Base-by-base conservation (phyloP, 257 asterid genomes). In the Ocimum tenuiflorum region DNA sequence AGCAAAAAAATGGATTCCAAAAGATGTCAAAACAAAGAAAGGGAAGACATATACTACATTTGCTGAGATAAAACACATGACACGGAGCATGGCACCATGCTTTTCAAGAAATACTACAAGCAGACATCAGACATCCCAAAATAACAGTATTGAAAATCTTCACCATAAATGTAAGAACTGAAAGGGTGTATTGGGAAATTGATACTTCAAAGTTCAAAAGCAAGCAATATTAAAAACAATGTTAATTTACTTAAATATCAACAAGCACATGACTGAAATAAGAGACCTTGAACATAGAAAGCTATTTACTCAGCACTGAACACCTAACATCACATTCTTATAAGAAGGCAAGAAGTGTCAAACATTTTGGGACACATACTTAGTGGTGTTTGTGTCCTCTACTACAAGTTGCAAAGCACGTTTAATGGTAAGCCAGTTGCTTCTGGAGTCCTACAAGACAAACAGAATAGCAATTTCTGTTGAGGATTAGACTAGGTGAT, bases 401-500 rank as follows among this genome's bases (percentile, higher is more conserved):
- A 84, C 88, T 42, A 92, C 72, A 55, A 94, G 97, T 63, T 86
- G 87, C 80, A 94, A 68, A 67, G 95, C 86, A 59, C 94, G 95
- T 69, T 94, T 94, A 55, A 94, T 75, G 18, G 88, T 86, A 75
- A 72, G 45, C 99, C 97, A 94, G 72, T 94, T 94, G 85, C 90
- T 80, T 80, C 75, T 88, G 15, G 91, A 75, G 65, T 94, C 99
- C 99, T 94, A 90, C 72, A 75, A 78, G 59, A 69, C 65, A 70
- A 57, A 43, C 12, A 15, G 60, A 73, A 70, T 42, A 61, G 35
- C 11, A 66, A 68, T 47, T 70, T 43, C 24, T 60, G 24, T 68
- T 43, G 18, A 57, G 49, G 57, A 48, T 68, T 57, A 45, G 52
- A 47, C 29, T 48, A 27, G 70, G 65, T 12, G 31, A 62, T 3